Conservation (phyloP, 1,284 basidiomycete species). For the Veloboletus limbatus region DNA sequence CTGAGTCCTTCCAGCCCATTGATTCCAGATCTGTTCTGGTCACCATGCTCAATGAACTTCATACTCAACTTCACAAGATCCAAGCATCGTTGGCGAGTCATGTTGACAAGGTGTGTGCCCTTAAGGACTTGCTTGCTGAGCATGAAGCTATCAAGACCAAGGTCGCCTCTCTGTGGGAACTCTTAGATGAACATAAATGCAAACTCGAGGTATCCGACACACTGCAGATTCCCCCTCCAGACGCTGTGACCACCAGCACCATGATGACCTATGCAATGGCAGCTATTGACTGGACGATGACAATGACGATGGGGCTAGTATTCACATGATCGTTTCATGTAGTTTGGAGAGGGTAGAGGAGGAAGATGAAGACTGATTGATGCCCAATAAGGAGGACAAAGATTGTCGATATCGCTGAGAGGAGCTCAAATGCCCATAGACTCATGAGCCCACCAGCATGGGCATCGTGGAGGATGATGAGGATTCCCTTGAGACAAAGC, state of each 20-base stretch:
- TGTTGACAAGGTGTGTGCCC: slow-evolving; percentile 80
- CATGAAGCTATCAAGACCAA: slow-evolving; percentile 86
- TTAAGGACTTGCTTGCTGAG: slow-evolving; percentile 84
- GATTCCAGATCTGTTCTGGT: slow-evolving; percentile 27
- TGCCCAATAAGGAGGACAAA: slow-evolving; percentile 44
- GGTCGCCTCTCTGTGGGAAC: slow-evolving; percentile 65
- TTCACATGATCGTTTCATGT: slow-evolving; percentile 62
- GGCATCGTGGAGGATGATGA: slow-evolving; percentile 53
- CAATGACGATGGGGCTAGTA: slow-evolving; percentile 55
- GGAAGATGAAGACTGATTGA: slow-evolving; percentile 65
- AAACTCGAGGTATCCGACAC: slow-evolving; percentile 24
- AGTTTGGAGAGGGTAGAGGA: slow-evolving; percentile 73
- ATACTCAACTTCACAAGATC: slow-evolving; percentile 83
- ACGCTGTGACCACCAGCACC: slow-evolving; percentile 27
- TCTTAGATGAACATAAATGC: slow-evolving; percentile 60
- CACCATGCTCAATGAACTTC: slow-evolving; percentile 49
- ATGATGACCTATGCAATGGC: slow-evolving; percentile 24
- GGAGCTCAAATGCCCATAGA: slow-evolving; percentile 64
- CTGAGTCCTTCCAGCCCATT: slow-evolving; percentile 21
- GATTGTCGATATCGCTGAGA: slow-evolving; percentile 48
- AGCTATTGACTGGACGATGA: slow-evolving; percentile 54
- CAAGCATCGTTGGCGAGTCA: slow-evolving; percentile 78
- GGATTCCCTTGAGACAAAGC: slow-evolving; percentile 25
- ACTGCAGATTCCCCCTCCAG: slow-evolving; percentile 24
- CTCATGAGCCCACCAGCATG: slow-evolving; percentile 71